Conservation (phyloP, 257 asterid species). For the Jacaranda mimosifolia region DNA sequence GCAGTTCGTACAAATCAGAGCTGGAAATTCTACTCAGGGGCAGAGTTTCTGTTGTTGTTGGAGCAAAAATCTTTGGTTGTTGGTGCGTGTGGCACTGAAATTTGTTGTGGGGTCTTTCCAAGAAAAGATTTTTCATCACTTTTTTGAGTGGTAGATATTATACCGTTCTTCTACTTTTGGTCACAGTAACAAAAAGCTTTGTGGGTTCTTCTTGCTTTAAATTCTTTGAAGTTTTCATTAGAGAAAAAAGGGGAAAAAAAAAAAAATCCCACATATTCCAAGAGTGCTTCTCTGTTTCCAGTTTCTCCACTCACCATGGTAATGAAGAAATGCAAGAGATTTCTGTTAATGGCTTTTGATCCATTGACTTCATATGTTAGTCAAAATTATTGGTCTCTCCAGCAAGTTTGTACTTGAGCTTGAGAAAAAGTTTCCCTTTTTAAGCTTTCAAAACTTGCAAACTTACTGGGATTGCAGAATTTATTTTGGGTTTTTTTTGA, state of each 20-base stretch:
- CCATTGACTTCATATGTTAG: background rate
- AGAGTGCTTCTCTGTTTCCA: background rate
- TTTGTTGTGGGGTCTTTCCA: slow-evolving; percentile 30
- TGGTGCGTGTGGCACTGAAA: slow-evolving; percentile 5
- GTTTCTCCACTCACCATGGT: slow-evolving; percentile 23
- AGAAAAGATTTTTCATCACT: background rate
- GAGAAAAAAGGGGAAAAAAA: too few relatives aligned
- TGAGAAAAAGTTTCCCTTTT: background rate
- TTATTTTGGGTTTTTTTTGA: background rate
- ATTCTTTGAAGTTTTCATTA: background rate
- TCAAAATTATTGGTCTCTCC: too few relatives aligned
- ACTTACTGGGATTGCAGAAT: background rate
- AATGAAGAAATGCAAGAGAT: background rate
- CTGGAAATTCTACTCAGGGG: background rate
- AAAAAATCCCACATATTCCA: background rate
- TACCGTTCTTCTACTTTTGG: slow-evolving; percentile 10
- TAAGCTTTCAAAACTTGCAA: background rate
- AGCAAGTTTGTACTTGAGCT: too few relatives aligned
- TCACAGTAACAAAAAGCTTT: background rate
- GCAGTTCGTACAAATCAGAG: background rate
- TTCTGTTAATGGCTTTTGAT: slow-evolving; percentile 13
- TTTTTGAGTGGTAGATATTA: slow-evolving; percentile 20
- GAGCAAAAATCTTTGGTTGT: background rate
- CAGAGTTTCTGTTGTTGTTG: background rate
- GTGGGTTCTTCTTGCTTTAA: background rate